Conservation (phyloP, 177 flowering plant genomes). For the Vitis hybrid region DNA sequence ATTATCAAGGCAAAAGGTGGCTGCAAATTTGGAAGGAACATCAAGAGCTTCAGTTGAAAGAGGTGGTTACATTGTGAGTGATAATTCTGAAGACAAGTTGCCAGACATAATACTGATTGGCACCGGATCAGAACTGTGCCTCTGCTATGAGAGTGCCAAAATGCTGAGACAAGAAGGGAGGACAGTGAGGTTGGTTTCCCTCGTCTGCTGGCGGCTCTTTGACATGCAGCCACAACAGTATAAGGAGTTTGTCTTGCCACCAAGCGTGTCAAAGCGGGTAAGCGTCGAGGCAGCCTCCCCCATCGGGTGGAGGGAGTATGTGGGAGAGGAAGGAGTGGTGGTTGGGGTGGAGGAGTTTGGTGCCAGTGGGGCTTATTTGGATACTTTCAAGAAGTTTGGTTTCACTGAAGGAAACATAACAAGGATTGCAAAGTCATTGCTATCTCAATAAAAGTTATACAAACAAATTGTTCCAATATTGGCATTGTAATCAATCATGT, state of each 20-base stretch:
- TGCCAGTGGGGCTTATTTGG: slow-evolving; percentile 32
- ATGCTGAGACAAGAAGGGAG: slow-evolving; percentile 33
- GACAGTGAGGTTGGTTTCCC: slow-evolving; percentile 41
- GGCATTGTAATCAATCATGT: too few relatives aligned
- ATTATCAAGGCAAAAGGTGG: too few relatives aligned
- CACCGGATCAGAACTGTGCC: slow-evolving; percentile 39
- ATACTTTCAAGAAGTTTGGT: slow-evolving; percentile 45
- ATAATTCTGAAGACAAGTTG: slow-evolving; percentile 24
- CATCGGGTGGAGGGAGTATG: too few relatives aligned
- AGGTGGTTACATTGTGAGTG: slow-evolving; percentile 45
- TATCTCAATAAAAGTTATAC: neutral
- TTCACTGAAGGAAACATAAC: slow-evolving; percentile 43
- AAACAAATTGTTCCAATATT: too few relatives aligned
- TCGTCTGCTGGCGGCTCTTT: slow-evolving; percentile 49
- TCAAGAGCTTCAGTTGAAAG: slow-evolving; percentile 21
- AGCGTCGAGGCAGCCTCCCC: too few relatives aligned
- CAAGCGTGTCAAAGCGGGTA: too few relatives aligned
- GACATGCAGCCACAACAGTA: slow-evolving; percentile 6
- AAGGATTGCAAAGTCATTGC: slow-evolving; percentile 28
- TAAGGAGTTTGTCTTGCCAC: too few relatives aligned
- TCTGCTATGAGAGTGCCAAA: too few relatives aligned
- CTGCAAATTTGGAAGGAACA: too few relatives aligned
- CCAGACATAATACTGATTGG: slow-evolving; percentile 46
- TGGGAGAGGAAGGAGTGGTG: too few relatives aligned
- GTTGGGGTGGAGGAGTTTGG: too few relatives aligned